phyloP scores from a whole-genome alignment of 768 basidiomycete species.

The Mycena metata region DNA sequence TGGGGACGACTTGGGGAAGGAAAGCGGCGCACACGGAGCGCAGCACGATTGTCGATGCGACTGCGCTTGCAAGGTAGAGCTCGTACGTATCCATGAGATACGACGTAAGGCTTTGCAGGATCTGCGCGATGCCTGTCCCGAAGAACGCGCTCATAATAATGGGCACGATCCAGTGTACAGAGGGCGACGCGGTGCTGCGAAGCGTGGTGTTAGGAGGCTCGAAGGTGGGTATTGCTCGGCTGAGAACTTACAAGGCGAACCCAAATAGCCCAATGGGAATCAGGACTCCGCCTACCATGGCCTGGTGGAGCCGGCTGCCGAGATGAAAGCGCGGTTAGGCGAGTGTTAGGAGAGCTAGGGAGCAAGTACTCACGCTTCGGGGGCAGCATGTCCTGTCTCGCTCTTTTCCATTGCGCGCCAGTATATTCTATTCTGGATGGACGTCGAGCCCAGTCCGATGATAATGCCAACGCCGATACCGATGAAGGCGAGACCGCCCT shows the following conservation, averaged over 20 bases:
- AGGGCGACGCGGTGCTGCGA: slow-evolving; percentile 63
- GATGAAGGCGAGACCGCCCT: slow-evolving; percentile 73
- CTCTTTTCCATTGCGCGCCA: slow-evolving; percentile 62
- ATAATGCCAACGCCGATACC: slow-evolving; percentile 73
- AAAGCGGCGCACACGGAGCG: slow-evolving; percentile 73
- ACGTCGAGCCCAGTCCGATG: slow-evolving; percentile 63
- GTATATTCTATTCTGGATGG: slow-evolving; percentile 69
- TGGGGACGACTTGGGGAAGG: slow-evolving; percentile 71
- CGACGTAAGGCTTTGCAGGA: slow-evolving; percentile 74
- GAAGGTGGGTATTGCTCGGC: slow-evolving; percentile 6
- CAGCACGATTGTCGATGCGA: slow-evolving; percentile 77
- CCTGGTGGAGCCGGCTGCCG: slow-evolving; percentile 68
- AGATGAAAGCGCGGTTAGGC: slow-evolving; percentile 11
- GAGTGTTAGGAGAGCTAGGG: neutral
- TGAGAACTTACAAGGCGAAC: slow-evolving; percentile 69
- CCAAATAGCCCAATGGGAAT: slow-evolving; percentile 73
- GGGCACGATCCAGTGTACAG: slow-evolving; percentile 75
- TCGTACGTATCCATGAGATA: slow-evolving; percentile 82
- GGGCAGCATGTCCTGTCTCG: slow-evolving; percentile 64
- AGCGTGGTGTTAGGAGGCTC: slow-evolving; percentile 7
- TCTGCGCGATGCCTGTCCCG: slow-evolving; percentile 73
- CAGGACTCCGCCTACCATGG: slow-evolving; percentile 65
- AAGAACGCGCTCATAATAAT: slow-evolving; percentile 78
- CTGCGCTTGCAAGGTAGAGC: slow-evolving; percentile 75
- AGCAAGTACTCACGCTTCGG: slow-evolving; percentile 65